These are phyloP conservation scores for Xylaria venustula DNA, from an alignment of 495 filamentous ascomycete genomes.

Conservation along the genomic window DNA sequence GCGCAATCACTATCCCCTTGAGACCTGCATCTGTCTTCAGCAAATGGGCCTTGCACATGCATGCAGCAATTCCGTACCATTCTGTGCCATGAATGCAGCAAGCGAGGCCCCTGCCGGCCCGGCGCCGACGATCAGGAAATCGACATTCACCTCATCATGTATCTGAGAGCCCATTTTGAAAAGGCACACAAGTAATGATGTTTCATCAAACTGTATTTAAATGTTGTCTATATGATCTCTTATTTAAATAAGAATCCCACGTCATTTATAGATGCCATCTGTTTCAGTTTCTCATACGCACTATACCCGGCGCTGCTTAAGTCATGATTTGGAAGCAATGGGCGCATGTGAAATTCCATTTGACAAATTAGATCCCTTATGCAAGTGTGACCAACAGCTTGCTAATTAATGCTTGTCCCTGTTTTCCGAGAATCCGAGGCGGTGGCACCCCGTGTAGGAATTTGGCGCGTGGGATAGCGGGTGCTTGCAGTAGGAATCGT, in stretches of 20 bases:
- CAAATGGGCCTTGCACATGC: background rate
- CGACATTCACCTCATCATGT: conserved; percentile 6
- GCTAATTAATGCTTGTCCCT: no score
- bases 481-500: no score
- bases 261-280: background rate
- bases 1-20: conserved; percentile 46
- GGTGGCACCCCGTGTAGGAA: no score
- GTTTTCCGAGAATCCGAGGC: no score
- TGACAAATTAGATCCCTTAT: background rate
- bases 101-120: conserved; percentile 51
- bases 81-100: conserved; percentile 48
- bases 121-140: conserved; percentile 49
- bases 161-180: background rate
- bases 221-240: no score
- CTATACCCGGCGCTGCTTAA: background rate
- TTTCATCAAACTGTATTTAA: background rate
- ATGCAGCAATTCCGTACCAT: conserved; percentile 36
- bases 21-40: conserved; percentile 28
- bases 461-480: no score
- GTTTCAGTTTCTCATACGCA: background rate
- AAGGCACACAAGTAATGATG: background rate
- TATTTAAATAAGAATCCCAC: background rate
- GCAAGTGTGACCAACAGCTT: background rate
- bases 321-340: background rate
- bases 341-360: background rate